Conservation (phyloP, 306 rosid genomes). For the Cicer pinnatifidum region DNA sequence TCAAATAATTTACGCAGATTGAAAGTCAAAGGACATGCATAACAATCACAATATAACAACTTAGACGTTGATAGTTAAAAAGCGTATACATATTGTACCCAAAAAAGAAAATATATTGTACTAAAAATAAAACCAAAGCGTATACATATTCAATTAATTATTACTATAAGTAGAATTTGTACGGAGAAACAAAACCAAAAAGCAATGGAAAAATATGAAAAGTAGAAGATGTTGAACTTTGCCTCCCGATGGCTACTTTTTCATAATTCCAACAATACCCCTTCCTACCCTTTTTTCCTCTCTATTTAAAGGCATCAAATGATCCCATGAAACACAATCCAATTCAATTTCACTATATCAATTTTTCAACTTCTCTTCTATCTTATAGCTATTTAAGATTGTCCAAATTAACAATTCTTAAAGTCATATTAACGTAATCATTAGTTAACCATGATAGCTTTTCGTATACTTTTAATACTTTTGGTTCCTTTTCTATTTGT, state of each 20-base stretch:
- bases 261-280: not conserved
- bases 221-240: not conserved
- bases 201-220: not conserved
- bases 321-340: slow-evolving; percentile 29
- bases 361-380: slow-evolving; percentile 4
- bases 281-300: not conserved
- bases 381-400: slow-evolving; percentile 2
- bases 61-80: not conserved
- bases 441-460: slow-evolving; percentile 22
- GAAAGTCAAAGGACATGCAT: slow-evolving; percentile 33
- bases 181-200: slow-evolving; percentile 18
- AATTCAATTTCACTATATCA: not conserved
- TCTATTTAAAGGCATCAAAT: slow-evolving; percentile 37
- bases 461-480: slow-evolving; percentile 18
- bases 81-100: not conserved
- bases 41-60: slow-evolving; percentile 25
- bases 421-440: not conserved
- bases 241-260: not conserved
- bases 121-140: not conserved
- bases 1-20: slow-evolving; percentile 2
- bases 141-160: not conserved
- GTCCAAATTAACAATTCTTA: not conserved
- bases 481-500: slow-evolving; percentile 32
- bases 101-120: not conserved
- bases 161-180: not conserved